Base-by-base conservation (phyloP, 352 stramenopile species). In the Phytopythium sindhum region DNA sequence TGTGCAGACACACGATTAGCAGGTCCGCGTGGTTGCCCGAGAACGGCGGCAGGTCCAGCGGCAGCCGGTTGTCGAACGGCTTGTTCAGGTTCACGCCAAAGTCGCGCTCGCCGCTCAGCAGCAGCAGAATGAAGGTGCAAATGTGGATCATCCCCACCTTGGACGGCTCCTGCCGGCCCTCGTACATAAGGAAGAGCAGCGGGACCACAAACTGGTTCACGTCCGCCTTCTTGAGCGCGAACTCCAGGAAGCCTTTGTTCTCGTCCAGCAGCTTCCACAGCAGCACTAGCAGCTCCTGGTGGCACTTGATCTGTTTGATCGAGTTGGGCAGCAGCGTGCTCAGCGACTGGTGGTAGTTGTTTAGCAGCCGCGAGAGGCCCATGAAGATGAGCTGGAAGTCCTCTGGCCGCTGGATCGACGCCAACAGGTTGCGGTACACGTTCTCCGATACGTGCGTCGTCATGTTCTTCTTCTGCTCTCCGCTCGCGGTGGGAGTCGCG, bases 31-130 rank as follows among this genome's bases (percentile, higher is more conserved):
- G 96, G 75, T 97, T 98, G 35, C 96, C 97, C 8, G 84, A 91
- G 66, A 99, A 98, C 28, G 97, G 80, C 1, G 96, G 96, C 50
- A 99, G 69, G 59, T 98, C 96, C 45, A 96, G 86, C 31, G 95
- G 96, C n/a, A 99, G 74, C 11, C 96, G 90, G 29, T 94, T 94
- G 45, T 90, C 88, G 69, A 98, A 99, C 1, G 93, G 80, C 65
- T 98, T 97, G 84, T 99, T 99, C 24, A 99, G 84, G 42, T 87
- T 92, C 37, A 99, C 96, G 33, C 96, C 96, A 83, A 99, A 99
- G 61, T 96, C 91, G 44, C 97, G 84, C 64, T 99, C 96, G 31
- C 97, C 97, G 50, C 88, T 98, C 15, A 99, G 75, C 63, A 99
- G 91, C 42, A 99, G 74, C 48, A 99, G 58, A 33, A 99, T 96